Evolutionary conservation across 768 basidiomycete species (phyloP), one percentile per base, ranked within the genome.

Genomic region (Panus rudis): DNA sequence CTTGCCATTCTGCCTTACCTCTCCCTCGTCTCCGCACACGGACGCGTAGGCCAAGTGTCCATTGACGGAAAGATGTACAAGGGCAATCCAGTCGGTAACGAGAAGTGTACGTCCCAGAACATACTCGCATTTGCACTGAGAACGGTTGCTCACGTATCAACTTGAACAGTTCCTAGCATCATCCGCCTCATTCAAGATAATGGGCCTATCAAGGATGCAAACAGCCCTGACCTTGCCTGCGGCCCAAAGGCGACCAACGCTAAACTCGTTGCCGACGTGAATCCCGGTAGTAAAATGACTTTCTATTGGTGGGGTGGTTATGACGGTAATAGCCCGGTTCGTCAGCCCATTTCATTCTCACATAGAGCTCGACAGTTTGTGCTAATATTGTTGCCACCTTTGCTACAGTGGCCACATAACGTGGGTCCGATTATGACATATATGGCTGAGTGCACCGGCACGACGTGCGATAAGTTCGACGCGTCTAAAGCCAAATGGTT

Each of bases 341-440:
- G 64, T 54, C 10, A 6, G 11, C 6, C 2, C 5, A 38, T 49
- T 31, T 30, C 28, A 10, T 30, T 30, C 28, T 30, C 12, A 24
- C 3, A 19, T n/a, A n/a, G n/a, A n/a, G n/a, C n/a, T n/a, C n/a
- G n/a, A n/a, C n/a, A n/a, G n/a, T n/a, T n/a, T n/a, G n/a, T n/a
- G n/a, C n/a, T n/a, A n/a, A n/a, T n/a, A n/a, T n/a, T n/a, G n/a
- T n/a, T n/a, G n/a, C n/a, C n/a, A n/a, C 4, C 20, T 19, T 12
- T 28, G 7, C 7, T 19, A 23, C 43, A 71, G 64, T 75, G 72
- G 76, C 68, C 67, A 1, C 75, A 84, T 51, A 63, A 81, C 45
- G 77, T 65, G 19, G 85, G 86, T 4, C 85, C 86, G 3, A 63
- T 86, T 60, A 62, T 87, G 62, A 85, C 81, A 24, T 89, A 89